phyloP scores from a whole-genome alignment of 1,284 basidiomycete genomes.

The Erythrobasidium hasegawianum region DNA sequence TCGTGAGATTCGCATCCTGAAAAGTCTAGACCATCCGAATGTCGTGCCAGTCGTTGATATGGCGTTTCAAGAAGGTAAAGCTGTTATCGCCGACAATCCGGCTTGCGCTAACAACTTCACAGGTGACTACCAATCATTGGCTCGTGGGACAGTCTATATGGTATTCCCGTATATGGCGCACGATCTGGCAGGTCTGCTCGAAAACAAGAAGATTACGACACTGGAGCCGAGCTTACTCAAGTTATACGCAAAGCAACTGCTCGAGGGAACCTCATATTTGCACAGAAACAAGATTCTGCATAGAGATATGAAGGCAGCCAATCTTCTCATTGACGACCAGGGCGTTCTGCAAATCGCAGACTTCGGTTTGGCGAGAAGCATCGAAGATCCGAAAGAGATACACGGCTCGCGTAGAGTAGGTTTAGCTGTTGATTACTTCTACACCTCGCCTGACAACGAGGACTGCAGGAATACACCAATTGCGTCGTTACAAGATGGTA shows the following conservation, averaged over 20 bases:
- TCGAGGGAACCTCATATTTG: constrained; percentile 92
- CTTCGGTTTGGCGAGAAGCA: constrained; percentile 81
- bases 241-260: constrained; percentile 88
- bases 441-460: too few species aligned
- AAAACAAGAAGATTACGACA: constrained; percentile 70
- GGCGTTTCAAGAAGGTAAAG: constrained; percentile 59
- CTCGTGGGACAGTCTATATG: constrained; percentile 75
- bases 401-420: constrained; percentile 35
- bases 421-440: not conserved
- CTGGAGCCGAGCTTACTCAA: constrained; percentile 69
- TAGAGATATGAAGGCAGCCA: constrained; percentile 98
- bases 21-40: constrained; percentile 76
- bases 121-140: constrained; percentile 49
- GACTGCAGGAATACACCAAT: constrained; percentile 70
- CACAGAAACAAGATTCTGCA: constrained; percentile 67
- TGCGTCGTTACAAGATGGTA: constrained; percentile 99
- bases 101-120: constrained; percentile 53
- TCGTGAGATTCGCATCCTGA: constrained; percentile 97
- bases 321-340: constrained; percentile 84
- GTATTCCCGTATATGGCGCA: constrained; percentile 99
- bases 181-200: constrained; percentile 88
- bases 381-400: constrained; percentile 45
- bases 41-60: constrained; percentile 89
- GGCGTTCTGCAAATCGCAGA: constrained; percentile 87
- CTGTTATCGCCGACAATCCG: too few species aligned